Evolutionary conservation across 1,139 yeast species (phyloP), one percentile per base, ranked within the genome.

Genomic region (Yamadazyma diospyri): DNA sequence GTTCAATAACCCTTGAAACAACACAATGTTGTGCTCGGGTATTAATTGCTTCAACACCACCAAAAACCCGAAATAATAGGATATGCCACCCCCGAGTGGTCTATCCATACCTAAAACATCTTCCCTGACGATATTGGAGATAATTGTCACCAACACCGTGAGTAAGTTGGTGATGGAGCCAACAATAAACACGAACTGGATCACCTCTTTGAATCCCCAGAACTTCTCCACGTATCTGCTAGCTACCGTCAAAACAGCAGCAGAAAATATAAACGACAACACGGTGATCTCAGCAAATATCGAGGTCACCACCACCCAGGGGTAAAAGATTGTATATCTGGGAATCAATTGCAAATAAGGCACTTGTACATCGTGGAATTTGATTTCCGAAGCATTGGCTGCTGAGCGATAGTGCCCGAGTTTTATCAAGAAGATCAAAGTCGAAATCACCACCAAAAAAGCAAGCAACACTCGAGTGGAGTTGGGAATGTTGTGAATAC

Each of bases 1-100:
- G 46, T 81, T 78, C 37, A 83, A 56, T 16, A 71, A 53, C 0
- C 87, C 81, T 36, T 76, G 70, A 51, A 83, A 78, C 25, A 88
- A 59, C 17, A 76, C 75, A 35, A 87, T 72, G 35, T 86, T 80
- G 51, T 87, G 94, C 53, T 89, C 97, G 5, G 97, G 97, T 20
- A 85, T 78, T 46, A 86, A 65, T 57, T 89, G 97, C 57, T 87
- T 88, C 53, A 87, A 76, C 6, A 88, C 94, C 22, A 89, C 95
- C 38, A 88, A 61, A 46, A 85, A 82, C 3, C 87, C 92, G 50
- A 85, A 66, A 41, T 83, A 69, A 38, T 86, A 62, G 1, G 87
- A 78, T 26, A 78, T 72, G 14, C 87, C 80, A 0, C 96, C 97
- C 36, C 85, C 84, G 32, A 81, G 59, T 4, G 82, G 74, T 34